Evolutionary conservation across 2,329 filamentous ascomycete genomes (phyloP).

Genomic region (Xylaria hypoxylon): DNA sequence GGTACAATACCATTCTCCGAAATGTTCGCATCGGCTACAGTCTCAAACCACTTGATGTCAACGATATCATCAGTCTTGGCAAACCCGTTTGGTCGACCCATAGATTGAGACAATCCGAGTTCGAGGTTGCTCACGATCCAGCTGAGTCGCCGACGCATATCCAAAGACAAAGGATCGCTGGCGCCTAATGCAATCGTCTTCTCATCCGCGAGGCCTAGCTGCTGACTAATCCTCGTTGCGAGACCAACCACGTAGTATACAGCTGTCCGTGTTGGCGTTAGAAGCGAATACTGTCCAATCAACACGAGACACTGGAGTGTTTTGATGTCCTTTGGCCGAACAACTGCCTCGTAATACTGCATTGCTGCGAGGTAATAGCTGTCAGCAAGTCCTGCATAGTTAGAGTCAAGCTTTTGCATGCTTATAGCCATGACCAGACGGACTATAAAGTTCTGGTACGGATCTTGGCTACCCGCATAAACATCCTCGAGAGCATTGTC

Average conservation of each 20-base stretch:
- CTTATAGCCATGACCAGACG: conserved; percentile 95
- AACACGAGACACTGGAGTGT: conserved; percentile 90
- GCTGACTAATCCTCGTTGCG: conserved; percentile 87
- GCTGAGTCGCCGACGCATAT: conserved; percentile 87
- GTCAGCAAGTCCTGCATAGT: conserved; percentile 93
- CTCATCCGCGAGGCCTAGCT: conserved; percentile 88
- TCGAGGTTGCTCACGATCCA: conserved; percentile 94
- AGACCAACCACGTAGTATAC: conserved; percentile 94
- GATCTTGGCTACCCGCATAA: conserved; percentile 78
- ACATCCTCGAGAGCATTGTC: conserved; percentile 82
- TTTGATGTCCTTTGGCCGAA: conserved; percentile 88
- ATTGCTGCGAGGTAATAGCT: conserved; percentile 94
- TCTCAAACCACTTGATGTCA: conserved; percentile 86
- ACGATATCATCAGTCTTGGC: conserved; percentile 84
- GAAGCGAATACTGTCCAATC: conserved; percentile 89
- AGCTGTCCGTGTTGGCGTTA: conserved; percentile 91
- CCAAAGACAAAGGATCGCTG: conserved; percentile 79
- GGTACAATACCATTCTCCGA: conserved; percentile 78
- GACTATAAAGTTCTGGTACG: conserved; percentile 88
- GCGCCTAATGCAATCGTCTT: conserved; percentile 79
- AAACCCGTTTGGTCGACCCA: conserved; percentile 88
- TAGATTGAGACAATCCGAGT: conserved; percentile 84
- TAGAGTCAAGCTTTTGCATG: conserved; percentile 88
- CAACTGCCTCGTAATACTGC: conserved; percentile 82
- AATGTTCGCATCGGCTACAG: conserved; percentile 86